Conservation (phyloP, 2,329 filamentous ascomycete species). For the Trichoderma sp. region DNA sequence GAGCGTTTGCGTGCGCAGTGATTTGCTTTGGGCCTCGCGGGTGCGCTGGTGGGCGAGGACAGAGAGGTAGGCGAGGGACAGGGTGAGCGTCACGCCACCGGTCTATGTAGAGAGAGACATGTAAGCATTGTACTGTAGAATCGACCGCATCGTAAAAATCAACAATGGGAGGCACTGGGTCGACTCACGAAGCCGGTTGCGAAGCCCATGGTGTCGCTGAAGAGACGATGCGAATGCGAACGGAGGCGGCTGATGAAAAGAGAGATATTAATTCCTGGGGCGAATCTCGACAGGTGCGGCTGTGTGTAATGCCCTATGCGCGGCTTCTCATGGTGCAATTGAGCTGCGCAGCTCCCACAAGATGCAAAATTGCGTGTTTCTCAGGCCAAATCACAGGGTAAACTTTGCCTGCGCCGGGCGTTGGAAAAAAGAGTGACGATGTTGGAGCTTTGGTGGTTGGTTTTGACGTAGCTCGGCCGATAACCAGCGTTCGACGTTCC, state of each 20-base stretch:
- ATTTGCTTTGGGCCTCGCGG: constrained; percentile 59
- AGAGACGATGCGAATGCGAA: neutral
- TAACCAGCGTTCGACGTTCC: constrained; percentile 20
- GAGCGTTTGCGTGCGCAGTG: constrained; percentile 58
- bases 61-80: constrained; percentile 71
- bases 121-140: constrained; percentile 16
- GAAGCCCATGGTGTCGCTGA: constrained; percentile 64
- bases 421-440: neutral
- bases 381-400: constrained; percentile 22
- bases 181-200: constrained; percentile 69
- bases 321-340: constrained; percentile 37
- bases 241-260: neutral
- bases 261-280: constrained; percentile 16
- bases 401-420: constrained; percentile 6
- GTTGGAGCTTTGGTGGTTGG: neutral
- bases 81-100: constrained; percentile 73
- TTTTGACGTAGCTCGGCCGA: constrained; percentile 27
- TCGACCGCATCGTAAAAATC: neutral
- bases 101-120: constrained; percentile 49
- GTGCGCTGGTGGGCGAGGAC: constrained; percentile 69
- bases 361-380: constrained; percentile 10
- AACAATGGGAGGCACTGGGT: neutral
- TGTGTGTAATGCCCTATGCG: constrained; percentile 24
- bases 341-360: constrained; percentile 30
- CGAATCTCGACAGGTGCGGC: neutral